These are phyloP conservation scores for Coleophoma eucalyptorum DNA, from an alignment of 2,329 filamentous ascomycete species.

Conservation along the genomic window DNA sequence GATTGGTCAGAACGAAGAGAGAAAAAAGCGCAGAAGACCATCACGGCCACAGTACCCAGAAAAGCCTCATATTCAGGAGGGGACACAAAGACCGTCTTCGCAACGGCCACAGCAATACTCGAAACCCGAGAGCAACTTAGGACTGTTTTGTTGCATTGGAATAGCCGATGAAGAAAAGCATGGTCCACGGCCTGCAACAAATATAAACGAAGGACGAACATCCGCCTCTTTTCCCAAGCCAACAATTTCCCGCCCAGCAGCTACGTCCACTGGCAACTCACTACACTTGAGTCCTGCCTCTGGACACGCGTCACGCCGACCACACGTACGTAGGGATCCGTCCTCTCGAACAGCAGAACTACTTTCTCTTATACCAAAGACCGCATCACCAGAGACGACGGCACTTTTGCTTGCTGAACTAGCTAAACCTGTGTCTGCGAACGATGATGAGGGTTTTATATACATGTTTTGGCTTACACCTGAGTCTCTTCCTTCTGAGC, in stretches of 20 bases:
- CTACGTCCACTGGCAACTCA: slow-evolving; percentile 1
- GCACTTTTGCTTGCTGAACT: slow-evolving; percentile 74
- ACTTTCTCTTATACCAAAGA: slow-evolving; percentile 65
- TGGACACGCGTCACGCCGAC: slow-evolving; percentile 11
- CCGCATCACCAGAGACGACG: slow-evolving; percentile 62
- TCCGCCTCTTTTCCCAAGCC: slow-evolving; percentile 6
- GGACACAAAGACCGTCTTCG: background rate
- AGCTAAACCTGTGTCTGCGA: slow-evolving; percentile 66
- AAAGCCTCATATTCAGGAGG: slow-evolving; percentile 4
- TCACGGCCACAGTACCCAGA: slow-evolving; percentile 17
- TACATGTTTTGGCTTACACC: slow-evolving; percentile 98
- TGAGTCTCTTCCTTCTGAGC: slow-evolving; percentile 46
- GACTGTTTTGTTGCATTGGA: slow-evolving; percentile 25
- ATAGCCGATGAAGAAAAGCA: slow-evolving; percentile 15
- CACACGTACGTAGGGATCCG: slow-evolving; percentile 19
- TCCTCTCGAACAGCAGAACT: slow-evolving; percentile 37
- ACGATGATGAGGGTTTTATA: slow-evolving; percentile 85
- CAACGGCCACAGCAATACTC: slow-evolving; percentile 5
- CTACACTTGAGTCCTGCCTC: slow-evolving; percentile 1
- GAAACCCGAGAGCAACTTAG: slow-evolving; percentile 15
- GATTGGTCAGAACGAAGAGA: slow-evolving; percentile 37
- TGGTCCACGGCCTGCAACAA: slow-evolving; percentile 18
- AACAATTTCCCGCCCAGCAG: slow-evolving; percentile 7
- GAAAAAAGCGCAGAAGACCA: slow-evolving; percentile 21
- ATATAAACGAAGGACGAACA: slow-evolving; percentile 7